Evolutionary conservation across 805 yeast genomes (phyloP).

Genomic region (Tetrapisispora nanseiensis): DNA sequence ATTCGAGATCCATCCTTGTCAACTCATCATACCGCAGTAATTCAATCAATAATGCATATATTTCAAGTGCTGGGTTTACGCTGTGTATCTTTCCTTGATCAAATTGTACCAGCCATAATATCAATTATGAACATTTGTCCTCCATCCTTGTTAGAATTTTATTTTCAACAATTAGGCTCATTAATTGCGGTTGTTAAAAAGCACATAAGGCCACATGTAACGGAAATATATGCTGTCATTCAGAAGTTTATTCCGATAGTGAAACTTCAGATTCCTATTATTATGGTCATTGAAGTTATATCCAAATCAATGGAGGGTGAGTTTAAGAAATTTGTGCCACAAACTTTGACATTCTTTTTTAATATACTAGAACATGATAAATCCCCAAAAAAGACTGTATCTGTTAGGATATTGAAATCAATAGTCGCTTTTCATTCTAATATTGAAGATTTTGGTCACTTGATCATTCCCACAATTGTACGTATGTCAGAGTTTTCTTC

Average conservation of each 20-base stretch:
- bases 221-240: slow-evolving; percentile 63
- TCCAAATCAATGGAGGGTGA: slow-evolving; percentile 86
- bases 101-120: slow-evolving; percentile 80
- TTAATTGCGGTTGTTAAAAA: slow-evolving; percentile 76
- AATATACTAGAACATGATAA: slow-evolving; percentile 68
- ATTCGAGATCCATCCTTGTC: slow-evolving; percentile 77
- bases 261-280: slow-evolving; percentile 65
- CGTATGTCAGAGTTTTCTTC: slow-evolving; percentile 67
- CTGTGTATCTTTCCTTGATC: slow-evolving; percentile 81
- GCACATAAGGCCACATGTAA: slow-evolving; percentile 76
- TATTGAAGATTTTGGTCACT: slow-evolving; percentile 79
- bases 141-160: slow-evolving; percentile 69
- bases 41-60: slow-evolving; percentile 88
- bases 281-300: slow-evolving; percentile 71
- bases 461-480: slow-evolving; percentile 79
- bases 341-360: slow-evolving; percentile 63
- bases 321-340: slow-evolving; percentile 74
- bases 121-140: slow-evolving; percentile 78
- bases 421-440: slow-evolving; percentile 80
- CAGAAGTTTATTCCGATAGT: slow-evolving; percentile 59
- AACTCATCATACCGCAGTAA: slow-evolving; percentile 80
- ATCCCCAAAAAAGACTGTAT: slow-evolving; percentile 48
- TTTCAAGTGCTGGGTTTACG: slow-evolving; percentile 81
- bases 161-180: slow-evolving; percentile 79
- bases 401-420: slow-evolving; percentile 68